These are phyloP conservation scores for Graphium sp. DNA, from an alignment of 2,329 filamentous ascomycete genomes.

Conservation along the genomic window DNA sequence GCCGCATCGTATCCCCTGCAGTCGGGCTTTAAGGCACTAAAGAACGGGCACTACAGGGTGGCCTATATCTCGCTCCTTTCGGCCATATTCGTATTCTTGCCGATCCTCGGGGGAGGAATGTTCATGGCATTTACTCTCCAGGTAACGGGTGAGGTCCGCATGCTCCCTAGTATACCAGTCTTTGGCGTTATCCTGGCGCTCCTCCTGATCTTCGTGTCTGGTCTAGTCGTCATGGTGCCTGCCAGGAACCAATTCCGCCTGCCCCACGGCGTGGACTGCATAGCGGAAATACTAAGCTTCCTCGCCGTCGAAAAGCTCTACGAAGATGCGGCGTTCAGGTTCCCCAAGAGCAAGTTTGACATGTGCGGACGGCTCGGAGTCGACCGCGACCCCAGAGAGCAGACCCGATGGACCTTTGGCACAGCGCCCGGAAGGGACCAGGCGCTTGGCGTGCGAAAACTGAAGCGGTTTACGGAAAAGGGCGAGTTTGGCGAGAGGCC, in stretches of 20 bases:
- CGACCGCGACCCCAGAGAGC: constrained; percentile 22
- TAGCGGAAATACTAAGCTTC: constrained; percentile 66
- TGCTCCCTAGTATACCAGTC: constrained; percentile 58
- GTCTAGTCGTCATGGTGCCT: constrained; percentile 44
- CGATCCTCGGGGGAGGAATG: constrained; percentile 50
- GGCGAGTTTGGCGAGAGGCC: constrained; percentile 3
- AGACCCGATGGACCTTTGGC: constrained; percentile 35
- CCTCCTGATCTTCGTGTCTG: constrained; percentile 51
- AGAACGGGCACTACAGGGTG: constrained; percentile 48
- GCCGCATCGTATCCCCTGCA: constrained; percentile 47
- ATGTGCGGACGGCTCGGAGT: constrained; percentile 53
- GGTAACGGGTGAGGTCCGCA: constrained; percentile 29
- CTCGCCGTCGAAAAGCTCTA: constrained; percentile 57
- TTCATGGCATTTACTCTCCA: constrained; percentile 56
- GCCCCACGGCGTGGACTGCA: constrained; percentile 54
- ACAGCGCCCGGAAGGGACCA: constrained; percentile 20
- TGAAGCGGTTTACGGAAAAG: constrained; percentile 27
- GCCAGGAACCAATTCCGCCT: constrained; percentile 44
- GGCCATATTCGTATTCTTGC: constrained; percentile 42
- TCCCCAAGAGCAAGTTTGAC: constrained; percentile 48
- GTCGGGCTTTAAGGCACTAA: constrained; percentile 35
- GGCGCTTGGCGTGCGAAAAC: constrained; percentile 24
- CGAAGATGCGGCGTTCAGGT: constrained; percentile 55
- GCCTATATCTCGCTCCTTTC: constrained; percentile 44
- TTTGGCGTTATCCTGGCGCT: constrained; percentile 60